Base-by-base conservation (phyloP, 306 rosid species). In the Amphicarpaea edgeworthii region DNA sequence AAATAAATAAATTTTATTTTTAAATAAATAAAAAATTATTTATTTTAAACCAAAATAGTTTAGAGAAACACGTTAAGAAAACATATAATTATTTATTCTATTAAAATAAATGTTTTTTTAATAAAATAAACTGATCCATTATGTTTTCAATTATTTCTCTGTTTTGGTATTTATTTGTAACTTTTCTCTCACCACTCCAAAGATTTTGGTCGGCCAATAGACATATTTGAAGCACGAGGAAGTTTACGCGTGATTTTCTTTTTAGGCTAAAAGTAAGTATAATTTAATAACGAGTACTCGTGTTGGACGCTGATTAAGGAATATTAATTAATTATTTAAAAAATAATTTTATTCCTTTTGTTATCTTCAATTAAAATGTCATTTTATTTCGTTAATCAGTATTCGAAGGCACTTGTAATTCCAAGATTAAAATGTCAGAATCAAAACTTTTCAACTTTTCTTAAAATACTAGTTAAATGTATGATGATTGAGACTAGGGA, bases 401-500 rank as follows among this genome's bases (percentile, higher is more conserved):
- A 55, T 55, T 55, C 40, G 2, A 58, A 26, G 19, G 10, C 15
- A 15, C 64, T 24, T 24, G 38, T 14, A 5, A 24, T 14, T 58
- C 12, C 3, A 16, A 45, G 24, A 30, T 28, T 67, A 24, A 55
- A 43, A 51, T 45, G 42, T 45, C 51, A 53, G 76, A 63, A 61
- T 61, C 37, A 60, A 58, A 60, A 61, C 70, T 62, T 60, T 46
- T 4, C 5, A 60, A 37, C 68, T 26, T 69, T 28, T 8, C 6
- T 1, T 51, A 19, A 42, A 12, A 14, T 21, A 20, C 32, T 14
- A 24, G 41, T 46, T 45, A 40, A 24, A 42, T 46, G 26, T 8
- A 5, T 12, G 83, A 73, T 57, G 55, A 42, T 67, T 41, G 54
- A 21, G 83, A 72, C 41, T 68, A 2, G 40, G 57, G 57, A 43